phyloP scores from a whole-genome alignment of 441 rosid genomes.

The Syzygium syzygioides region DNA sequence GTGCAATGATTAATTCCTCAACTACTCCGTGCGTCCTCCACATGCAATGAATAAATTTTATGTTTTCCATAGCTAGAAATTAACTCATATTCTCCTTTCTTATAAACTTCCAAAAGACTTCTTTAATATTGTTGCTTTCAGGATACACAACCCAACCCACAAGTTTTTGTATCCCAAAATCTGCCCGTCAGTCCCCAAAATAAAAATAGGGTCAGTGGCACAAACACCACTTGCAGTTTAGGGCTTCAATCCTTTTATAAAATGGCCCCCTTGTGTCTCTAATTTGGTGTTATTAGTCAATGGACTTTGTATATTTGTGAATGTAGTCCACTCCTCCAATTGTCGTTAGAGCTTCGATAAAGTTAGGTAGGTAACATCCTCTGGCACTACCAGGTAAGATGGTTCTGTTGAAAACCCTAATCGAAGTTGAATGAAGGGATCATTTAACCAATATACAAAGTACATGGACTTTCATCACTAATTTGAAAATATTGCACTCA shows the following conservation, averaged over 20 bases:
- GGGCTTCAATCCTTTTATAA: not conserved
- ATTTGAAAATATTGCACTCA: not conserved
- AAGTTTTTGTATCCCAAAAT: not conserved
- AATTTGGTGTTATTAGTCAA: not conserved
- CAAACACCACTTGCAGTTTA: not conserved
- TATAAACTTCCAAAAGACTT: not conserved
- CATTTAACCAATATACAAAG: not conserved
- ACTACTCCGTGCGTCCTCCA: not conserved
- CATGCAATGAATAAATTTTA: not conserved
- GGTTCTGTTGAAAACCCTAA: not conserved
- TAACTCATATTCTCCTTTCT: not conserved
- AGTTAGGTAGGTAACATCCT: not conserved
- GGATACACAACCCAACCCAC: not conserved
- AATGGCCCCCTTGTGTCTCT: not conserved
- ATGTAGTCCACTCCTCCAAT: not conserved
- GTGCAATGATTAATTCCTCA: not conserved
- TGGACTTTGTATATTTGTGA: not conserved
- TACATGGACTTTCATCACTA: not conserved
- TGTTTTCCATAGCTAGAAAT: not conserved
- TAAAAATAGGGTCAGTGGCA: not conserved
- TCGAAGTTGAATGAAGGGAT: not conserved
- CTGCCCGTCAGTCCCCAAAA: not conserved
- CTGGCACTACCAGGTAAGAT: not conserved
- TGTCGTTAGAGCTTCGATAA: not conserved
- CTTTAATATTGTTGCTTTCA: not conserved